Base-by-base conservation (phyloP, 257 asterid species). In the Jasminum sambac region DNA sequence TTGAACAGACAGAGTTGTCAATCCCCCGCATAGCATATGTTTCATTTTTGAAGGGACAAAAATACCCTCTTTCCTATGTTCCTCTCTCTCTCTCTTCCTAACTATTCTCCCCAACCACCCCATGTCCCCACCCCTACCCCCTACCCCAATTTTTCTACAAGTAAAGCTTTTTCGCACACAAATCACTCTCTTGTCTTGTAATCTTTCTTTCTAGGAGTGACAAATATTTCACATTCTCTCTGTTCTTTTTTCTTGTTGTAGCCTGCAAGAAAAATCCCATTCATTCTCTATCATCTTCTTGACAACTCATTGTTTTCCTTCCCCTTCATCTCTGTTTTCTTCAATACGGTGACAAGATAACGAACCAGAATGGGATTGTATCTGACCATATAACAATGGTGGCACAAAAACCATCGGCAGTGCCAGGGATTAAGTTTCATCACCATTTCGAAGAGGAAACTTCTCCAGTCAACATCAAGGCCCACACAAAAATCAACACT, bases 351-450 rank as follows among this genome's bases (percentile, higher is more conserved):
- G n/a, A n/a, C 11, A 42, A 66, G 1, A 87, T 87, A 89, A 73
- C 88, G 3, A 84, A 88, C 70, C 96, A 85, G 63, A 94, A 94
- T 89, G 95, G 84, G 78, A 84, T 84, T 62, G 90, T 81, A n/a
- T 44, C 96, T 19, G 90, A 80, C 5, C 77, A 86, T 1, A 82
- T 81, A 62, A 63, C 88, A 23, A 81, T 77, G 58, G 90, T 84
- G 74, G 88, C 87, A 69, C 90, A 83, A 38, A 90, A 86, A 74
- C 97, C 95, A n/a, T 96, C 95, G 39, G 80, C 92, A 11, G 84
- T 78, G 2, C 92, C 95, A 1, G 96, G 95, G n/a, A n/a, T n/a
- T n/a, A 0, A 77, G 81, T 2, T 84, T 84, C 86, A 74, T 89
- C 75, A 82, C 84, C 44, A 84, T 93, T 14, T 82, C 95, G 13